Base-by-base conservation (phyloP, 2,329 filamentous ascomycete species). In the Fusarium heterosporum region DNA sequence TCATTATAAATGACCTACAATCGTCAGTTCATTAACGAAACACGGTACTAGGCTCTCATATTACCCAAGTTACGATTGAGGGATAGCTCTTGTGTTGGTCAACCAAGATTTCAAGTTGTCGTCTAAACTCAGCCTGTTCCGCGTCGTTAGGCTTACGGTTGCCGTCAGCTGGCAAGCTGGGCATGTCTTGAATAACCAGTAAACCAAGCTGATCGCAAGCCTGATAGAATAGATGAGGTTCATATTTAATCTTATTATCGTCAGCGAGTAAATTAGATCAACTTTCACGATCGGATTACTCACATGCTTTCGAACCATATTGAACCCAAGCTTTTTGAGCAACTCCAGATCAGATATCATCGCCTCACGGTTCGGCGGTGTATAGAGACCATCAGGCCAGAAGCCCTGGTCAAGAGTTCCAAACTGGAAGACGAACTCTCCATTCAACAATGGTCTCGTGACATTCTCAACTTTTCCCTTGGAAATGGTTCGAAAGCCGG, bases 101-200 rank as follows among this genome's bases (percentile, higher is more conserved):
- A 40, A 92, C 77, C 41, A 92, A 75, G 10, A 89, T 68, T 29
- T 85, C 84, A 2, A 92, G 80, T 71, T 92, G 87, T 2, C 89
- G 83, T 43, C 84, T 79, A 60, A 91, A 92, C 69, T 92, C 90
- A 8, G 78, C 77, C 72, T 92, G 89, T 62, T 90, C 83, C 2
- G 74, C 78, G 3, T 77, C 75, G 38, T 79, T 76, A 39, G 84
- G 80, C 25, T 70, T 75, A 3, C 74, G 71, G 4, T 70, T 73
- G 19, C 67, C 72, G 4, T 58, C 61, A 8, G 64, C 64, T 12
- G 64, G 64, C 55, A 91, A 76, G 4, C 88, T 84, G 0, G 89
- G 89, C 90, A 92, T 92, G 63, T 92, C 90, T 72, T 92, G 90
- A 45, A 92, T 87, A 8, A 92, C 82, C 26, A 92, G 74, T 16